Evolutionary conservation across 1,284 basidiomycete species (phyloP).

Genomic region (Trichosporon coremiiforme): DNA sequence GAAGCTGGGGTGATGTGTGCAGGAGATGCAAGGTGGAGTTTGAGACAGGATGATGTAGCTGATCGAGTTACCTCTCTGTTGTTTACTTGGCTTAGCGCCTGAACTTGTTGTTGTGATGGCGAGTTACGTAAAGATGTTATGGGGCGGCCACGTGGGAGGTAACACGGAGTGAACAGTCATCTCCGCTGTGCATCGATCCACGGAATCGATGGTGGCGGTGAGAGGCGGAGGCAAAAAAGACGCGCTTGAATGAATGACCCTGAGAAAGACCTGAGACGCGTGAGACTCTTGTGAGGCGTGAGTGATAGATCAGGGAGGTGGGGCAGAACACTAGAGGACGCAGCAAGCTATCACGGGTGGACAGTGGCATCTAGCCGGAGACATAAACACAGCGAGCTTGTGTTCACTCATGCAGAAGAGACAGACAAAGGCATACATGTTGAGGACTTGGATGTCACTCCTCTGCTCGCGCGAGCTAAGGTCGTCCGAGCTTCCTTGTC

Average conservation of each 20-base stretch:
- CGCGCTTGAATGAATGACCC: not conserved
- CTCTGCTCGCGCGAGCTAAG: not conserved
- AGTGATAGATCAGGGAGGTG: not conserved
- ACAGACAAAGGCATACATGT: too few relatives aligned
- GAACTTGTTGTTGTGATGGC: constrained; percentile 6
- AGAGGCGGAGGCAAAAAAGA: constrained; percentile 5
- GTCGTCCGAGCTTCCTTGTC: not conserved
- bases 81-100: constrained; percentile 10
- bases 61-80: not conserved
- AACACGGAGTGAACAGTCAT: too few relatives aligned
- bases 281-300: constrained; percentile 4
- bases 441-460: too few relatives aligned
- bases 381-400: too few relatives aligned
- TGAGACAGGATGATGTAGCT: not conserved
- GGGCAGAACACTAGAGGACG: not conserved
- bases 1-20: not conserved
- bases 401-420: too few relatives aligned
- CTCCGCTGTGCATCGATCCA: not conserved
- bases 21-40: not conserved
- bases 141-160: not conserved
- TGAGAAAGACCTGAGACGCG: constrained; percentile 11
- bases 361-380: not conserved
- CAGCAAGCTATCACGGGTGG: too few relatives aligned
- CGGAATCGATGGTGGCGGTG: not conserved
- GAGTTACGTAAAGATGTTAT: not conserved